A percentile compares a stretch with the other conserved stretches of the same genome.
These are phyloP conservation scores for Rheum nobile DNA, from an alignment of 148 eudicot genomes.

Conservation along the genomic window DNA sequence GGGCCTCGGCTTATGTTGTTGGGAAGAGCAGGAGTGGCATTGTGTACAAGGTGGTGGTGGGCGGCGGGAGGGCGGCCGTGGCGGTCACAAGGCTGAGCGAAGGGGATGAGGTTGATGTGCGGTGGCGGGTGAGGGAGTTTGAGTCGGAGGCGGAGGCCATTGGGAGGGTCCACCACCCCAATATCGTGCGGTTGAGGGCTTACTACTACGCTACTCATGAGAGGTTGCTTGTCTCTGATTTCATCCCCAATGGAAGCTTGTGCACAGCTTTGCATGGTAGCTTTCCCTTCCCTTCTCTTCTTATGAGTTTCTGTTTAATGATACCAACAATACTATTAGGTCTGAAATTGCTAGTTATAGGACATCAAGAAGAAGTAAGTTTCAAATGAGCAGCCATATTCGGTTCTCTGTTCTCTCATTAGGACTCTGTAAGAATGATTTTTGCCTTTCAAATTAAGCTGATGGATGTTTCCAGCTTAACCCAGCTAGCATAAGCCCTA, in stretches of 20 bases:
- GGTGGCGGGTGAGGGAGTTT: constrained; percentile 70
- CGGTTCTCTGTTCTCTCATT: too few species aligned
- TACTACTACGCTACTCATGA: constrained; percentile 84
- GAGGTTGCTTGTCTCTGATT: constrained; percentile 80
- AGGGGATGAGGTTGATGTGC: constrained; percentile 48
- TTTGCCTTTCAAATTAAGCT: too few species aligned
- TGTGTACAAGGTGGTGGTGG: constrained; percentile 70
- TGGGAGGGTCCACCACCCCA: constrained; percentile 61
- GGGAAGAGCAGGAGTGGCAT: constrained; percentile 93
- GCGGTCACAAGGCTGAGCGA: constrained; percentile 90
- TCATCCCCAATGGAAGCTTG: constrained; percentile 73
- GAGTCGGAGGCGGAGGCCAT: constrained; percentile 69
- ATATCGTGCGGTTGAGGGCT: constrained; percentile 72
- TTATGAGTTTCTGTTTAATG: too few species aligned
- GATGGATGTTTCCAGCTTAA: neutral
- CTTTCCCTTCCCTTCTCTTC: neutral
- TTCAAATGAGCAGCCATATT: too few species aligned
- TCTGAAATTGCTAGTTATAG: too few species aligned
- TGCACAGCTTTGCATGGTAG: constrained; percentile 76
- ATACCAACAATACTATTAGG: too few species aligned
- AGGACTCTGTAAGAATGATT: too few species aligned
- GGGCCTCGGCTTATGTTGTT: constrained; percentile 93
- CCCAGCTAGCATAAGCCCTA: too few species aligned
- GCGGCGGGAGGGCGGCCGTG: constrained; percentile 28
- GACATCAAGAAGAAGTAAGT: too few species aligned